Percentiles rank a stretch among this genome's conserved stretches.
Conservation (phyloP, 306 rosid genomes). For the Begonia masoniana region DNA sequence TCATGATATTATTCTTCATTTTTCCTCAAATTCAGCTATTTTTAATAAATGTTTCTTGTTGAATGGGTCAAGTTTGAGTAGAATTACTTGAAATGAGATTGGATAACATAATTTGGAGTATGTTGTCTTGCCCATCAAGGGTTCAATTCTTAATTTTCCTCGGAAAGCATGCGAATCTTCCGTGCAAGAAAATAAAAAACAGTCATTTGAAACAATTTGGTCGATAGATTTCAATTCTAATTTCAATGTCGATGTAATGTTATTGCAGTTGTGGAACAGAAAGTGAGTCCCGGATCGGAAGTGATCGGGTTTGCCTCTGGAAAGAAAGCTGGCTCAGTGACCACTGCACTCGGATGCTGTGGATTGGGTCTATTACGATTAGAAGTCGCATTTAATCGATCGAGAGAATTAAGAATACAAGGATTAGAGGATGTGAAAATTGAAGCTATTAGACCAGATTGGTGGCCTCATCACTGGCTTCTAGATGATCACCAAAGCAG, state of each 20-base stretch:
- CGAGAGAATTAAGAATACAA: constrained; percentile 31
- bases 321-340: constrained; percentile 58
- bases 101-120: background rate
- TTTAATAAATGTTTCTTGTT: no score
- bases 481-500: constrained; percentile 14
- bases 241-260: background rate
- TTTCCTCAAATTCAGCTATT: no score
- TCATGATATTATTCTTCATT: background rate
- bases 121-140: no score
- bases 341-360: constrained; percentile 46
- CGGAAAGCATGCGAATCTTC: no score
- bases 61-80: no score
- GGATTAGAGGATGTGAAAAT: constrained; percentile 52
- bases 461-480: constrained; percentile 44
- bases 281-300: constrained; percentile 45
- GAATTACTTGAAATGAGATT: no score
- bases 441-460: constrained; percentile 45
- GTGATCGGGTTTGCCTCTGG: constrained; percentile 31
- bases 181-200: no score
- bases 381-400: constrained; percentile 46
- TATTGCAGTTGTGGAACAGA: constrained; percentile 37
- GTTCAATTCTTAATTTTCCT: no score
- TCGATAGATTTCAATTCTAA: no score
- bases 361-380: constrained; percentile 74
- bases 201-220: no score